These are phyloP conservation scores for Cercospora citrullina DNA, from an alignment of 2,329 filamentous ascomycete genomes.

Conservation along the genomic window DNA sequence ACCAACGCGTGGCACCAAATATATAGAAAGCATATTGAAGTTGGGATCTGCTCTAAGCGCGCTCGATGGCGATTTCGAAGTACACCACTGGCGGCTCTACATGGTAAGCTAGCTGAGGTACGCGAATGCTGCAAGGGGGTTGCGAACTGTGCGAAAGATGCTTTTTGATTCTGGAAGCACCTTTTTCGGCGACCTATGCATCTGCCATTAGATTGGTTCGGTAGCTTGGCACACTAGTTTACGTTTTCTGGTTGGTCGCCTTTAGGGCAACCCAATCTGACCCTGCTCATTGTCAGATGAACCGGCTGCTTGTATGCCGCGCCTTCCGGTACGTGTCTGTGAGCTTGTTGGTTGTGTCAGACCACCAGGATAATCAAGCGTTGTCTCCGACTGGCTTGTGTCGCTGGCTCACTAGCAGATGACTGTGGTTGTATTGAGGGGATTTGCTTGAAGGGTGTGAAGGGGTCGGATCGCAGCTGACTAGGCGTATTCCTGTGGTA, in stretches of 20 bases:
- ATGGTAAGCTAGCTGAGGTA: conserved; percentile 6
- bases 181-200: background rate
- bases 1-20: background rate
- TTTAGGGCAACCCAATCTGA: background rate
- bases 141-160: background rate
- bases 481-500: background rate
- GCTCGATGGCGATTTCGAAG: background rate
- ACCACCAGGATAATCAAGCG: background rate
- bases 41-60: background rate
- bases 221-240: background rate
- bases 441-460: background rate
- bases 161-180: background rate
- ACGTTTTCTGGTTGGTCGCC: background rate
- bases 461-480: background rate
- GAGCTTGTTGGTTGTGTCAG: background rate
- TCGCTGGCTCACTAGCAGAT: background rate
- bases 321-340: background rate
- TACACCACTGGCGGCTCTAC: background rate
- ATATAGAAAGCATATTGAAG: background rate
- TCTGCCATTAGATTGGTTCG: background rate
- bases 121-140: background rate
- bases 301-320: background rate
- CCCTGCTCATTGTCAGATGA: background rate
- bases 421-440: conserved; percentile 9
- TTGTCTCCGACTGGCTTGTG: background rate